phyloP scores from a whole-genome alignment of 108 stramenopile species.

The Pseudonitzschia delicatissima region DNA sequence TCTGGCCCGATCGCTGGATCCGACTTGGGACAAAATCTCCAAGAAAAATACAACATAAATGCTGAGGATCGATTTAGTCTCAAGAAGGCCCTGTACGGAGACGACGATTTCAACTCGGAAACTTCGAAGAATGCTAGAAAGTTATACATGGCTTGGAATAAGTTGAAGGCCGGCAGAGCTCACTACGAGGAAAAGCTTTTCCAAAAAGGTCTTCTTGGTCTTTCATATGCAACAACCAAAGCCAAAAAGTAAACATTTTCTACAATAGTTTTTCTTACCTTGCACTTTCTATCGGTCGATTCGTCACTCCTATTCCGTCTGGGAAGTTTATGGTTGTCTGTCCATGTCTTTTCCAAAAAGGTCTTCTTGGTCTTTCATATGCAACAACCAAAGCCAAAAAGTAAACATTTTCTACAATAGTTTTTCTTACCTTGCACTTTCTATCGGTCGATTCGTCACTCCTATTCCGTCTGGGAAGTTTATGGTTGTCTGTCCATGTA shows the following conservation, averaged over 20 bases:
- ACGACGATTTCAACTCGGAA: constrained; percentile 56
- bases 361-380: constrained; percentile 54
- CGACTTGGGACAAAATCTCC: constrained; percentile 43
- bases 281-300: neutral
- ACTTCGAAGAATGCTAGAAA: constrained; percentile 47
- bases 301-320: too few species aligned
- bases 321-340: too few species aligned
- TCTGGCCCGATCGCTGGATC: constrained; percentile 62
- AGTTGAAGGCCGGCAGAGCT: constrained; percentile 73
- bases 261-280: neutral
- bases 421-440: neutral
- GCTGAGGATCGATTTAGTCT: constrained; percentile 50
- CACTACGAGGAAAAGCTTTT: constrained; percentile 80
- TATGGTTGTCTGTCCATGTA: too few species aligned
- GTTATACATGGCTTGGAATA: constrained; percentile 72
- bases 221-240: constrained; percentile 31
- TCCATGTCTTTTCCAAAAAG: constrained; percentile 74
- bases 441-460: neutral
- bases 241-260: neutral
- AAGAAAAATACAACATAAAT: constrained; percentile 21
- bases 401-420: neutral
- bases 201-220: constrained; percentile 56
- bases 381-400: neutral
- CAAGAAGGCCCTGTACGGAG: constrained; percentile 57
- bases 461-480: too few species aligned